Base-by-base conservation (phyloP, 1,284 basidiomycete genomes). In the Microbotryum silenes-acaulis region DNA sequence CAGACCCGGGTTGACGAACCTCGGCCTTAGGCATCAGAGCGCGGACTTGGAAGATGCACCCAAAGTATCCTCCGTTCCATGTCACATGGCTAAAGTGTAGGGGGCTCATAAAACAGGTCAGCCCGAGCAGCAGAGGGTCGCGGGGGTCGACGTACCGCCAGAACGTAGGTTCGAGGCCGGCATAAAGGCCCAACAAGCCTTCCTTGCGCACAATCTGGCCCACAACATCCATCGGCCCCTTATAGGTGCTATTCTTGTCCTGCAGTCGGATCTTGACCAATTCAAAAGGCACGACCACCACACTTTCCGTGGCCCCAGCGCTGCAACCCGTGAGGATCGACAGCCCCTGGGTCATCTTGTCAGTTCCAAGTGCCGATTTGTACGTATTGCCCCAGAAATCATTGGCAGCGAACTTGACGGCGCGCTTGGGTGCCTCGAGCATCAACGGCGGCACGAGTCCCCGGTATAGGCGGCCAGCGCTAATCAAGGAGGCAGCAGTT, bases 381-480 rank as follows among this genome's bases (percentile, higher is more conserved):
- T 80, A 89, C 1, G 81, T 85, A 74, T 87, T 87, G 6, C 91
- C 93, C 96, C 96, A 98, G 74, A 65, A 66, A 60, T 70, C 60
- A 61, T 71, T 69, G 27, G 64, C 62, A 92, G 69, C 65, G 62
- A 78, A 99, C 82, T 99, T 99, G 64, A 93, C 88, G 21, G 94
- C 94, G 78, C 94, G 85, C 79, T 99, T 99, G 6, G 94, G 96
- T 25, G 96, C 96, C 77, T 99, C 94, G 59, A 98, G 80, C 74
- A 97, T 83, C 29, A 99, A 78, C 23, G 96, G 96, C 8, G 96
- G 91, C 23, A 92, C 85, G 62, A 99, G 84, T 67, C 94, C 94
- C 78, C 93, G 83, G 79, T 98, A 98, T 63, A 98, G 78, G 54
- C 90, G 82, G 52, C 88, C 85, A 58, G 82, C 78, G 56, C 91